Evolutionary conservation across 345 rosid species (phyloP), one percentile per base, ranked within the genome.

Genomic region (Erysimum cheiranthoides): DNA sequence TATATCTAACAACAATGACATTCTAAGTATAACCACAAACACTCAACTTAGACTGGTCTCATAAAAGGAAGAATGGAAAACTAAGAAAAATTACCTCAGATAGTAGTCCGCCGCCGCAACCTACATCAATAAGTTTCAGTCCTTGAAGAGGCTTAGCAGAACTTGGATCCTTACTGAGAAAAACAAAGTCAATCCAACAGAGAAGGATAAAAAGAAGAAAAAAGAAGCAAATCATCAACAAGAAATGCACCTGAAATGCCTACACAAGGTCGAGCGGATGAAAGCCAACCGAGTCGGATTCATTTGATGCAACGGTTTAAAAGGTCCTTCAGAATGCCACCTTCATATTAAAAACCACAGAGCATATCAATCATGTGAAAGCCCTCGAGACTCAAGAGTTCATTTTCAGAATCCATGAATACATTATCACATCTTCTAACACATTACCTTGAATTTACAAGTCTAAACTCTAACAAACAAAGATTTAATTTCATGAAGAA

Each of bases 41-140:
- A 3, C 75, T 31, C 36, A 61, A 38, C 52, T 3, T 42, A 76
- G 8, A 31, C 8, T 32, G 56, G 6, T 52, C 64, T 40, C 49
- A 25, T 10, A 21, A 18, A 57, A 21, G 46, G 53, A 54, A 46
- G n/a, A 56, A 18, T 0, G 1, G 17, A 2, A 39, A 36, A 14
- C 10, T 42, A 27, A 25, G 31, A 43, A 51, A 53, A 25, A 7
- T 51, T 81, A 92, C 99, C 97, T 95, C 99, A 3, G 97, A 89
- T 60, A 95, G 97, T 66, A 95, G 84, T 67, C 98, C 99, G 7
- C 99, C 99, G 5, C 98, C 98, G 52, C 98, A 95, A 47, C 98
- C 99, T 18, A 95, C 90, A 71, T 95, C 99, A 21, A 82, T 75
- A 50, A 95, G 66, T 46, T 79, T 84, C 38, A 95, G 79, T 69